Conservation (phyloP, 345 rosid genomes). For the Salix suchowensis region DNA sequence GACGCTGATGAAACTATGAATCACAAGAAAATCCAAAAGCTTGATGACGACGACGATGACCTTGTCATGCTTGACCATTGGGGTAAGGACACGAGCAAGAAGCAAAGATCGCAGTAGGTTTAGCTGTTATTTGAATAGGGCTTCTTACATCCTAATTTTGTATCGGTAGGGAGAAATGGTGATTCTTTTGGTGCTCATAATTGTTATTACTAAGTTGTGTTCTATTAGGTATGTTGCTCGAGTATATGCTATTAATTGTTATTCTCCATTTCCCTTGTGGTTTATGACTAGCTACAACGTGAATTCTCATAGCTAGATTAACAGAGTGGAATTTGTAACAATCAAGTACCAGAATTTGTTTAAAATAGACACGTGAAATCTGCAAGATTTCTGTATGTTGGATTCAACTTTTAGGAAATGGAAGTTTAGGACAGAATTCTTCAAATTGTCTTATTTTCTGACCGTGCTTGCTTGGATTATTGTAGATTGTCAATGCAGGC, state of each 20-base stretch:
- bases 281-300: slow-evolving; percentile 16
- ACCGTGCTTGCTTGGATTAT: neutral
- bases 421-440: neutral
- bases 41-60: slow-evolving; percentile 55
- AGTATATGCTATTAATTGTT: slow-evolving; percentile 8
- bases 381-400: slow-evolving; percentile 1
- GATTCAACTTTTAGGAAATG: neutral
- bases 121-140: neutral
- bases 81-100: slow-evolving; percentile 35
- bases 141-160: slow-evolving; percentile 46
- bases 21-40: slow-evolving; percentile 40
- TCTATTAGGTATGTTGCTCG: neutral
- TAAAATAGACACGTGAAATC: neutral
- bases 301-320: slow-evolving; percentile 17
- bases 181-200: slow-evolving; percentile 44
- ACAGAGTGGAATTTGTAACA: slow-evolving; percentile 14
- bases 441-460: neutral
- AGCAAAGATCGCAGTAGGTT: slow-evolving; percentile 43
- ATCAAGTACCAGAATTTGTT: slow-evolving; percentile 1
- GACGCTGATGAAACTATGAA: slow-evolving; percentile 25
- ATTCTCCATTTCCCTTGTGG: slow-evolving; percentile 10
- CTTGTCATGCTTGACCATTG: slow-evolving; percentile 37
- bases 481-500: neutral
- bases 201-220: slow-evolving; percentile 12
- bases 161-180: slow-evolving; percentile 35